These are phyloP conservation scores for Annulohypoxylon bovei DNA, from an alignment of 495 filamentous ascomycete species.

Conservation along the genomic window DNA sequence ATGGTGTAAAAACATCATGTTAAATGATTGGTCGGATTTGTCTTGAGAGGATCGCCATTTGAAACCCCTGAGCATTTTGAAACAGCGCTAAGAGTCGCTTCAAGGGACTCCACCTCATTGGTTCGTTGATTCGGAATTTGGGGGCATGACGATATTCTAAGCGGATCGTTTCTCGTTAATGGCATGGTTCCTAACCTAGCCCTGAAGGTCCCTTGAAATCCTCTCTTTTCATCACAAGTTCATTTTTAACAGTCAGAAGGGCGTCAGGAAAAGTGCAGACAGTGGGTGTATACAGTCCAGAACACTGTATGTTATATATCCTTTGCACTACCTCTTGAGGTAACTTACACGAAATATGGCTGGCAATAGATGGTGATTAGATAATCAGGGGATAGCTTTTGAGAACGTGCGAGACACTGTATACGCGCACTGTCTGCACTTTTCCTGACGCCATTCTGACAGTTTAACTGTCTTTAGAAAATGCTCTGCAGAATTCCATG, in stretches of 20 bases:
- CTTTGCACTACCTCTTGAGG: too few relatives aligned
- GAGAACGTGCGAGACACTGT: too few relatives aligned
- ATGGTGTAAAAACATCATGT: slow-evolving; percentile 16
- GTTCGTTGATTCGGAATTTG: slow-evolving; percentile 12
- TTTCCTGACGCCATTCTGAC: too few relatives aligned
- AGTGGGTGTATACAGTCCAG: too few relatives aligned
- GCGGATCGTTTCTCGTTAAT: background rate
- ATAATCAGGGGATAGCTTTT: too few relatives aligned
- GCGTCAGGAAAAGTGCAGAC: too few relatives aligned
- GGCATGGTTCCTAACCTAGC: background rate
- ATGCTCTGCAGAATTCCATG: slow-evolving; percentile 17
- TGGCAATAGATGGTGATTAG: too few relatives aligned
- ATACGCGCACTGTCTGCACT: too few relatives aligned
- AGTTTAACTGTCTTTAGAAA: slow-evolving; percentile 16
- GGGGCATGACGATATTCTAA: slow-evolving; percentile 10
- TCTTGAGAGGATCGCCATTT: slow-evolving; percentile 37
- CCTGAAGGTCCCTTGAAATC: slow-evolving; percentile 1
- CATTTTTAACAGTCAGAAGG: too few relatives aligned
- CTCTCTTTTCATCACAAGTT: background rate
- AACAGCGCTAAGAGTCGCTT: slow-evolving; percentile 35
- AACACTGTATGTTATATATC: too few relatives aligned
- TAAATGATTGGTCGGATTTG: slow-evolving; percentile 31
- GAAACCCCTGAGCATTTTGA: slow-evolving; percentile 34
- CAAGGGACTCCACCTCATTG: slow-evolving; percentile 28
- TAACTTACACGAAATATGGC: too few relatives aligned